Evolutionary conservation across 2,329 filamentous ascomycete species (phyloP).

Genomic region (Cadophora sp.): DNA sequence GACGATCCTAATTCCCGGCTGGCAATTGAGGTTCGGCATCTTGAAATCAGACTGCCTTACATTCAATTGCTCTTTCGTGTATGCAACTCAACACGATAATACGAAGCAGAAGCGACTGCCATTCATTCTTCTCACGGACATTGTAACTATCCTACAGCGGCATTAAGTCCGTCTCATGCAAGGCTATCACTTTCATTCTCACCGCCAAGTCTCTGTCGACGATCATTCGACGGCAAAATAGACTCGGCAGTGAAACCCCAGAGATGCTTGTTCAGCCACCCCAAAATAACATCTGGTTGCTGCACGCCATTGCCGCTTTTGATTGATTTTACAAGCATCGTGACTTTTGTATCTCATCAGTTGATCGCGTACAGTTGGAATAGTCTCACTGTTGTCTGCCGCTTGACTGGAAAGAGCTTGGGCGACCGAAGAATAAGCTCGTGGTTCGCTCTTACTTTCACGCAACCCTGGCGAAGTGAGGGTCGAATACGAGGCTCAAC

Average conservation of each 20-base stretch:
- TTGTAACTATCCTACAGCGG: background rate
- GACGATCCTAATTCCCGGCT: background rate
- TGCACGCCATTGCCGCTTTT: constrained; percentile 10
- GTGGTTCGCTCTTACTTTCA: background rate
- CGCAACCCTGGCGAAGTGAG: background rate
- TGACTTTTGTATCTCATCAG: constrained; percentile 5
- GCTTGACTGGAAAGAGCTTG: constrained; percentile 1
- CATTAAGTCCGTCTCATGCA: constrained; percentile 2
- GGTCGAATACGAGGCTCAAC: constrained; percentile 13
- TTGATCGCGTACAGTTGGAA: background rate
- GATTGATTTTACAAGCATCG: constrained; percentile 16
- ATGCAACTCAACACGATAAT: background rate
- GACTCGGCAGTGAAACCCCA: constrained; percentile 1
- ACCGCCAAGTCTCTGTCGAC: background rate
- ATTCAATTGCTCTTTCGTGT: background rate
- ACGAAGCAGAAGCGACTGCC: background rate
- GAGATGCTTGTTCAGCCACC: constrained; percentile 7
- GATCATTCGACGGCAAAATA: constrained; percentile 10
- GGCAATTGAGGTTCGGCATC: background rate
- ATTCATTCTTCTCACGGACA: no score
- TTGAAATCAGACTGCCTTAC: background rate
- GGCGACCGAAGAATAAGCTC: background rate
- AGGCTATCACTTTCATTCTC: constrained; percentile 3
- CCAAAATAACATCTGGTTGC: background rate
- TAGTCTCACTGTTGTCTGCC: constrained; percentile 2